Percentiles rank a stretch among this genome's conserved stretches.
These are phyloP conservation scores for Geotrichum histeridarum DNA, from an alignment of 1,139 yeast genomes.

Conservation along the genomic window DNA sequence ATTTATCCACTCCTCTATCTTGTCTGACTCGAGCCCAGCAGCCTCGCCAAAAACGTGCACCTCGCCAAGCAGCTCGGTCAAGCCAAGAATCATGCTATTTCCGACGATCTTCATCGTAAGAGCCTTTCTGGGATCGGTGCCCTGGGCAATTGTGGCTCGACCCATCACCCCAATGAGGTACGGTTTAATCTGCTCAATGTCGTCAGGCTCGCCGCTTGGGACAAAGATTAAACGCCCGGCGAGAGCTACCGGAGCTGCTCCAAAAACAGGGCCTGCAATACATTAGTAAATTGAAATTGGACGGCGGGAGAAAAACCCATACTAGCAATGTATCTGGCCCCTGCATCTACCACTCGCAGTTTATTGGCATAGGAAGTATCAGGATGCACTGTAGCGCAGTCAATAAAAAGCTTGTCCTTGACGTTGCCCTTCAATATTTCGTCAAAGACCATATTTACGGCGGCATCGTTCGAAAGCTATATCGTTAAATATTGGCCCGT, in stretches of 20 bases:
- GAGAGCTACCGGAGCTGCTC: constrained; percentile 31
- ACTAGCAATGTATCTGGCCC: constrained; percentile 28
- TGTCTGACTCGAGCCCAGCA: constrained; percentile 26
- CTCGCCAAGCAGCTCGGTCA: constrained; percentile 32
- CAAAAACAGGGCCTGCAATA: constrained; percentile 30
- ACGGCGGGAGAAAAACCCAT: neutral
- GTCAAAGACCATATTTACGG: constrained; percentile 19
- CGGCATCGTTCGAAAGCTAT: constrained; percentile 23
- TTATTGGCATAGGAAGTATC: constrained; percentile 26
- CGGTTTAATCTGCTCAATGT: constrained; percentile 26
- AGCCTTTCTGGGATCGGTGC: constrained; percentile 29
- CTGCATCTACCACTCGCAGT: constrained; percentile 21
- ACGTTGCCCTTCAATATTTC: constrained; percentile 13
- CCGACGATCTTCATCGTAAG: constrained; percentile 32
- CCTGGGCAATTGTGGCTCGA: constrained; percentile 26
- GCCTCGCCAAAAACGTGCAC: constrained; percentile 31
- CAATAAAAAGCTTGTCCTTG: constrained; percentile 29
- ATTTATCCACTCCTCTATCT: constrained; percentile 25
- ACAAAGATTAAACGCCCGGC: constrained; percentile 30
- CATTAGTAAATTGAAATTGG: neutral
- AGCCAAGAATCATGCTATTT: constrained; percentile 30
- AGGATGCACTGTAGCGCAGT: constrained; percentile 33
- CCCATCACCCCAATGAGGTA: constrained; percentile 31
- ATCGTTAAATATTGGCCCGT: neutral
- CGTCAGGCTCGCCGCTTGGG: constrained; percentile 28